phyloP scores from a whole-genome alignment of 495 filamentous ascomycete species.

The Aspergillus haitiensis region DNA sequence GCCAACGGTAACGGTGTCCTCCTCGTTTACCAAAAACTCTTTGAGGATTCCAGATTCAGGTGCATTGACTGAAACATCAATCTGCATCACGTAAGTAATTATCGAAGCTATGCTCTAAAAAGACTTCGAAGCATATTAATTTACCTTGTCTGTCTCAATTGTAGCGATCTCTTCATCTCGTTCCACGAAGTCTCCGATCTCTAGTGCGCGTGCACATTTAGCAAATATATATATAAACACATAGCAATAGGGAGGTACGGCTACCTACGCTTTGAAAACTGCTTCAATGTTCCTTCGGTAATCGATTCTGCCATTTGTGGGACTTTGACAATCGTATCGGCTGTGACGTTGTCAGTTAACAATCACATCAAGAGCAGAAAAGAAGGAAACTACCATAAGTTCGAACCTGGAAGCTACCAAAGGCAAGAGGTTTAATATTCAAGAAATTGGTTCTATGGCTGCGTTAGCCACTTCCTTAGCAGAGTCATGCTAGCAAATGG shows the following conservation, averaged over 20 bases:
- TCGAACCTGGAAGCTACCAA: constrained; percentile 38
- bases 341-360: constrained; percentile 37
- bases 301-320: constrained; percentile 99
- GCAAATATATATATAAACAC: neutral
- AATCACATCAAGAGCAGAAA: neutral
- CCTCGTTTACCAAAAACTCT: constrained; percentile 88
- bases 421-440: constrained; percentile 29
- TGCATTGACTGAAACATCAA: constrained; percentile 94
- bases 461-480: constrained; percentile 4
- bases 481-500: neutral
- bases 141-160: constrained; percentile 99
- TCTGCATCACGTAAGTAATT: constrained; percentile 51
- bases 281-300: constrained; percentile 94
- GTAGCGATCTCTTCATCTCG: constrained; percentile 97
- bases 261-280: constrained; percentile 78
- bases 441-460: constrained; percentile 29
- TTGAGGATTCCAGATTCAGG: constrained; percentile 89
- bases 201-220: constrained; percentile 35
- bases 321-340: constrained; percentile 86
- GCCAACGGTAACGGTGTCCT: constrained; percentile 93
- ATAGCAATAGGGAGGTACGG: neutral
- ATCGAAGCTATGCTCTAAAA: constrained; percentile 1
- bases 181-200: constrained; percentile 92
- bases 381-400: constrained; percentile 37
- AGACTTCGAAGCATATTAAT: neutral